These are phyloP conservation scores for Phylloporus arenicola DNA, from an alignment of 768 basidiomycete genomes.

Conservation along the genomic window DNA sequence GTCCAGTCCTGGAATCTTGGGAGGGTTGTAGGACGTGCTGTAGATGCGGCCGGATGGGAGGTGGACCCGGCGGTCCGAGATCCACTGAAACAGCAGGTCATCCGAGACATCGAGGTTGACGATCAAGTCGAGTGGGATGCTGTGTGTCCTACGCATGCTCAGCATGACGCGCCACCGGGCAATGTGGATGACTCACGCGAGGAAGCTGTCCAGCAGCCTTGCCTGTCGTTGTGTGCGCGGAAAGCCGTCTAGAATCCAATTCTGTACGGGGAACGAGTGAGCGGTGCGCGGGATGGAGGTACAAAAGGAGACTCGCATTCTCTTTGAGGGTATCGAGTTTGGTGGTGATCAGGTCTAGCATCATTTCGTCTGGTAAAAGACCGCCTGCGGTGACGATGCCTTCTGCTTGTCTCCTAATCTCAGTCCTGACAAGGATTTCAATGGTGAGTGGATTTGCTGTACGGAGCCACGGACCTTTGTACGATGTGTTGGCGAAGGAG, in stretches of 20 bases:
- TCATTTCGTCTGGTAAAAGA: conserved; percentile 69
- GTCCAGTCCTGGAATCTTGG: conserved; percentile 70
- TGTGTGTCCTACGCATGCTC: conserved; percentile 43
- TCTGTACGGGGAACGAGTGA: conserved; percentile 37
- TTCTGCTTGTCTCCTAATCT: conserved; percentile 70
- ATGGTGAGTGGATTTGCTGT: not conserved
- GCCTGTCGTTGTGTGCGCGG: conserved; percentile 83
- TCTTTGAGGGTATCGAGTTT: conserved; percentile 60
- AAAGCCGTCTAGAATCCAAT: conserved; percentile 90
- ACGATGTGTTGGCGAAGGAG: conserved; percentile 77
- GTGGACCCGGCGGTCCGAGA: conserved; percentile 84
- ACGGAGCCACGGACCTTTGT: conserved; percentile 39
- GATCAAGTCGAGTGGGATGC: conserved; percentile 66
- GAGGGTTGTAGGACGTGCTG: conserved; percentile 81
- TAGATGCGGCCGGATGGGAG: conserved; percentile 82
- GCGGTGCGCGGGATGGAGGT: not conserved
- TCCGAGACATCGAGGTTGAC: conserved; percentile 83
- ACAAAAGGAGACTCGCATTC: conserved; percentile 40
- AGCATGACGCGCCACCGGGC: not conserved
- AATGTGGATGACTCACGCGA: conserved; percentile 44
- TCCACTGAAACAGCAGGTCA: conserved; percentile 72
- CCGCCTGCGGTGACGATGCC: conserved; percentile 72
- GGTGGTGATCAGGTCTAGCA: conserved; percentile 69
- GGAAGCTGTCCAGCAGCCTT: conserved; percentile 64
- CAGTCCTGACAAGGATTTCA: conserved; percentile 40